Percentiles rank a stretch among this genome's conserved stretches.
Conservation (phyloP, 129 eudicot genomes). For the Tagetes erecta region DNA sequence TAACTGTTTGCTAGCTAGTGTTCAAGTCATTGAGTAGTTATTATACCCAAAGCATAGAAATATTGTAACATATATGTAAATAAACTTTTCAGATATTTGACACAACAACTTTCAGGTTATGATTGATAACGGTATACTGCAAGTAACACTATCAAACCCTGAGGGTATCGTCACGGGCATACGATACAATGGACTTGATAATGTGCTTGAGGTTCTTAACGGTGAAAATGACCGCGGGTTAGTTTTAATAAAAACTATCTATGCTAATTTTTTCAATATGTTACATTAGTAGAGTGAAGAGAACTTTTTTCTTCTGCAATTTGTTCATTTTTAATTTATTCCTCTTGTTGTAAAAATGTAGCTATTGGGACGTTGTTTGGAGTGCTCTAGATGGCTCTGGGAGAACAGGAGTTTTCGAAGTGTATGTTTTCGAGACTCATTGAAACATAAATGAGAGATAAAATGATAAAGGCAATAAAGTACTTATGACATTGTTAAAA, state of each 20-base stretch:
- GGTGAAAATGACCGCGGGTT: constrained; percentile 80
- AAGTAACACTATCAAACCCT: constrained; percentile 78
- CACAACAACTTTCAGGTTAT: constrained; percentile 52
- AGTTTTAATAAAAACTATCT: not conserved
- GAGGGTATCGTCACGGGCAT: constrained; percentile 80
- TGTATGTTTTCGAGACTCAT: constrained; percentile 36
- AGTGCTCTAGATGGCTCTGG: constrained; percentile 64
- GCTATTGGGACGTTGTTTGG: constrained; percentile 99
- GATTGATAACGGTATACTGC: constrained; percentile 74
- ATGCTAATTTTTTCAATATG: not conserved
- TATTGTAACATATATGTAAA: not conserved
- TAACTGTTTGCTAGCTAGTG: too few species aligned
- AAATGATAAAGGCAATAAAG: too few species aligned
- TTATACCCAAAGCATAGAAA: too few species aligned
- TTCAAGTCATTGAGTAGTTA: too few species aligned
- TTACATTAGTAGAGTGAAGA: not conserved
- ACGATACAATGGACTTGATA: constrained; percentile 67
- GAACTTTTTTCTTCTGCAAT: not conserved
- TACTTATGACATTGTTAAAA: too few species aligned
- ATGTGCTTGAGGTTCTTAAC: constrained; percentile 69
- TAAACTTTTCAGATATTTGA: not conserved
- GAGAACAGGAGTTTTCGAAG: constrained; percentile 70
- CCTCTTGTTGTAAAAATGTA: constrained; percentile 17
- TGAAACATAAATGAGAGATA: too few species aligned
- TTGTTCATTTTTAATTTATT: not conserved